Evolutionary conservation across 192 early-diverging fungal species (phyloP).

Genomic region (Coemansia sp.): DNA sequence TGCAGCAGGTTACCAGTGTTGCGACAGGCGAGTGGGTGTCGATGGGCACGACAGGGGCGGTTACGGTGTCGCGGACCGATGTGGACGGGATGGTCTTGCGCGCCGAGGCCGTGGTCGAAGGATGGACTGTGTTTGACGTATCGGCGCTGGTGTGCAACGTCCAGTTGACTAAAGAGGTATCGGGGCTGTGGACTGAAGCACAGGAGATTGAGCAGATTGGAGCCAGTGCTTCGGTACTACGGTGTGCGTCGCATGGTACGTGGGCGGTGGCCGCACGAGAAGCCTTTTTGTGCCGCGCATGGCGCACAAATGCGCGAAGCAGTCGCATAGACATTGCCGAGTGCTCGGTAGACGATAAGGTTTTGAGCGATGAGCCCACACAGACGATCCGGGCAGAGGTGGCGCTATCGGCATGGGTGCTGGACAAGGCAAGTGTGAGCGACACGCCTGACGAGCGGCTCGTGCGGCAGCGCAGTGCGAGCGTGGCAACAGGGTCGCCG

Average conservation of each 20-base stretch:
- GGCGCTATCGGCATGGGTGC: constrained; percentile 37
- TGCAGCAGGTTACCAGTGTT: constrained; percentile 13
- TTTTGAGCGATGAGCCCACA: neutral
- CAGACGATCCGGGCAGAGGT: constrained; percentile 23
- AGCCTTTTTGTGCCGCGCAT: constrained; percentile 33
- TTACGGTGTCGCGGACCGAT: constrained; percentile 17
- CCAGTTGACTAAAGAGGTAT: neutral
- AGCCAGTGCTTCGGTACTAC: constrained; percentile 8
- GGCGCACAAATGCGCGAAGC: constrained; percentile 29
- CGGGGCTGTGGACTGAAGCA: constrained; percentile 28
- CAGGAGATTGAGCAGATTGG: constrained; percentile 13
- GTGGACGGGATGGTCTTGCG: constrained; percentile 24
- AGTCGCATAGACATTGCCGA: constrained; percentile 46
- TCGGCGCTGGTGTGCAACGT: constrained; percentile 1
- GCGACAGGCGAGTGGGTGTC: constrained; percentile 16
- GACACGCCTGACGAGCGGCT: neutral
- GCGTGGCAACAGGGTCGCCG: constrained; percentile 28
- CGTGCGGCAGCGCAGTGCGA: neutral
- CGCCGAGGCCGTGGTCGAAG: constrained; percentile 29
- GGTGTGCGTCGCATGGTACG: constrained; percentile 12
- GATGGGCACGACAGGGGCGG: constrained; percentile 18
- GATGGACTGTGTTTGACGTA: constrained; percentile 48
- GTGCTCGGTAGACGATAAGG: constrained; percentile 9
- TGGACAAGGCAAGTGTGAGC: constrained; percentile 28
- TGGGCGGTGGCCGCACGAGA: constrained; percentile 41